Percentiles rank a stretch among this genome's conserved stretches.
phyloP scores from a whole-genome alignment of 129 eudicot species.

The Ambrosia artemisiifolia region DNA sequence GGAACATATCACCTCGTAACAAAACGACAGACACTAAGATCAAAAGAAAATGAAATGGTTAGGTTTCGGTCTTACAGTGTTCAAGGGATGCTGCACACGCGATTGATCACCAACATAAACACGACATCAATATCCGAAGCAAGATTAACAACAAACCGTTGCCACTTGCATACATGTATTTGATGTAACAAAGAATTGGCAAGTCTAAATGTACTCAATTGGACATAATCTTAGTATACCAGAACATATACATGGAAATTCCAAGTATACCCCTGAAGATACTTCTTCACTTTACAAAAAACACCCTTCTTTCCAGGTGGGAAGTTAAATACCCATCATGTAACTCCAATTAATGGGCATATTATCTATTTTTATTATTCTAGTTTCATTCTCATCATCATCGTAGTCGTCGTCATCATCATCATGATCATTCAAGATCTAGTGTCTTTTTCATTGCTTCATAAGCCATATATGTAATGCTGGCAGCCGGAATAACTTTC shows the following conservation, averaged over 20 bases:
- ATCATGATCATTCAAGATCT: conserved; percentile 56
- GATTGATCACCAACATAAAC: neutral
- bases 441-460: conserved; percentile 93
- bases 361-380: conserved; percentile 26
- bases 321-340: conserved; percentile 26
- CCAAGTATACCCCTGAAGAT: conserved; percentile 12
- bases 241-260: conserved; percentile 30
- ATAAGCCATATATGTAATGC: conserved; percentile 88
- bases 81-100: neutral
- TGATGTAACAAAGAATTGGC: conserved; percentile 35
- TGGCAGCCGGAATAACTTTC: conserved; percentile 94
- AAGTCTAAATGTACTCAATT: conserved; percentile 24
- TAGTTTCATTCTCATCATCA: conserved; percentile 15
- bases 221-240: conserved; percentile 13
- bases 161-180: conserved; percentile 24
- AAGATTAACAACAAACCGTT: neutral
- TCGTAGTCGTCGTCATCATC: conserved; percentile 9
- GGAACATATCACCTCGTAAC: neutral
- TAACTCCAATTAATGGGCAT: conserved; percentile 22
- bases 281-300: conserved; percentile 28
- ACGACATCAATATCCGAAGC: neutral
- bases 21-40: too few species aligned
- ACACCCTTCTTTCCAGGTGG: conserved; percentile 19
- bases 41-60: too few species aligned
- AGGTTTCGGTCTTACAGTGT: neutral